phyloP scores from a whole-genome alignment of 441 rosid species.

The Pelargonium australe region DNA sequence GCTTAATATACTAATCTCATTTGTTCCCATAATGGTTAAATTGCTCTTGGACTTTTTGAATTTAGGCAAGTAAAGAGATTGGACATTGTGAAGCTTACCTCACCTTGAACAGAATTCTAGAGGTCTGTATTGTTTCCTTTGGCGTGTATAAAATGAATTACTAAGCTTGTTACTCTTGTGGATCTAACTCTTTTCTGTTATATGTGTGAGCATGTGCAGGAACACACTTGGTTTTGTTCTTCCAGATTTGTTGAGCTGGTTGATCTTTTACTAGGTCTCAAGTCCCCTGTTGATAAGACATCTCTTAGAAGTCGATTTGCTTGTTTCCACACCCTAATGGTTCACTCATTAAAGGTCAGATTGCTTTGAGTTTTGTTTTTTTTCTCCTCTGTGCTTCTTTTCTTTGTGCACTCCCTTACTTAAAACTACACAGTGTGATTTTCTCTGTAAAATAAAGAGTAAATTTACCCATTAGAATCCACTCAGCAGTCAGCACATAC shows the following conservation, averaged over 20 bases:
- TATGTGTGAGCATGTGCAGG: constrained; percentile 42
- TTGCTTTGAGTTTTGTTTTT: not conserved
- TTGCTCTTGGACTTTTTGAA: constrained; percentile 20
- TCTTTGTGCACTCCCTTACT: not conserved
- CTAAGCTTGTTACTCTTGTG: constrained; percentile 3
- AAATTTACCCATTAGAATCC: not conserved
- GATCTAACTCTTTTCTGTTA: constrained; percentile 17
- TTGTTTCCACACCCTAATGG: constrained; percentile 61
- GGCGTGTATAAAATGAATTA: constrained; percentile 5
- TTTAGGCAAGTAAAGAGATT: constrained; percentile 46
- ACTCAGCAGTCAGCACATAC: not conserved
- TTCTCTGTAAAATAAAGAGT: not conserved
- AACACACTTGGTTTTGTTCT: constrained; percentile 68
- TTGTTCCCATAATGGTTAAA: constrained; percentile 1
- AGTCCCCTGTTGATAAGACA: constrained; percentile 42
- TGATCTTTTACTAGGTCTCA: constrained; percentile 55
- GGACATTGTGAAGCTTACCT: constrained; percentile 61
- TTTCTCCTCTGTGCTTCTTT: not conserved
- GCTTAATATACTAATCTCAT: not conserved
- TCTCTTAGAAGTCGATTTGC: constrained; percentile 62
- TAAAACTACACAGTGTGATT: not conserved
- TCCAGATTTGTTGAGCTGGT: constrained; percentile 58
- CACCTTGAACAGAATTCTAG: constrained; percentile 59
- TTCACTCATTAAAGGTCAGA: constrained; percentile 60
- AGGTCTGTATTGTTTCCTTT: constrained; percentile 39